phyloP scores from a whole-genome alignment of 345 rosid species.

The Linum trigynum region DNA sequence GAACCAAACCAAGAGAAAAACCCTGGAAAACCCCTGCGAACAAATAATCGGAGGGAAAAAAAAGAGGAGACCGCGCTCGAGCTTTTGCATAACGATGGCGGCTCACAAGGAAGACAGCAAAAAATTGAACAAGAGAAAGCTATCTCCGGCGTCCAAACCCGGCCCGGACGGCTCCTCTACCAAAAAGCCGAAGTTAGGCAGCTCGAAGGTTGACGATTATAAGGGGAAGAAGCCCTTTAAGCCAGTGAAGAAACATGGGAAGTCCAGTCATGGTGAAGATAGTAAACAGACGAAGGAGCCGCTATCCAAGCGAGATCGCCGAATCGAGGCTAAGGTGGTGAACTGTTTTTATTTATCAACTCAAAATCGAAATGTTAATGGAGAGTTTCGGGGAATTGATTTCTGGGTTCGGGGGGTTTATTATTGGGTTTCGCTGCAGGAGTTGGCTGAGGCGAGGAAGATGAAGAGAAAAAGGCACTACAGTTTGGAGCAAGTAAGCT shows the following conservation, averaged over 20 bases:
- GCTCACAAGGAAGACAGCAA: slow-evolving; percentile 27
- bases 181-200: slow-evolving; percentile 32
- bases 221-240: slow-evolving; percentile 18
- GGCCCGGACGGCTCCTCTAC: slow-evolving; percentile 9
- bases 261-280: neutral
- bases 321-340: slow-evolving; percentile 46
- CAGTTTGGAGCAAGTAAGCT: slow-evolving; percentile 62
- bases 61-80: neutral
- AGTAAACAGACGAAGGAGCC: slow-evolving; percentile 14
- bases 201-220: slow-evolving; percentile 17
- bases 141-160: slow-evolving; percentile 15
- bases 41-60: neutral
- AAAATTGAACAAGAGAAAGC: slow-evolving; percentile 36
- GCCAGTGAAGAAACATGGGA: slow-evolving; percentile 10
- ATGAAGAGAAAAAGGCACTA: slow-evolving; percentile 80
- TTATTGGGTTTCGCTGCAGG: slow-evolving; percentile 28
- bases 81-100: slow-evolving; percentile 32
- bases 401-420: neutral
- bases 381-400: neutral
- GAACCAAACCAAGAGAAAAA: neutral
- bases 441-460: slow-evolving; percentile 70
- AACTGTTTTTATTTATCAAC: neutral
- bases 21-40: neutral
- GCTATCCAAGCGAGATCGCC: slow-evolving; percentile 34
- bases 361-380: neutral